Percentiles rank a stretch among this genome's conserved stretches.
phyloP scores from a whole-genome alignment of 2,329 filamentous ascomycete genomes.

The Ceratocystis ficicola region DNA sequence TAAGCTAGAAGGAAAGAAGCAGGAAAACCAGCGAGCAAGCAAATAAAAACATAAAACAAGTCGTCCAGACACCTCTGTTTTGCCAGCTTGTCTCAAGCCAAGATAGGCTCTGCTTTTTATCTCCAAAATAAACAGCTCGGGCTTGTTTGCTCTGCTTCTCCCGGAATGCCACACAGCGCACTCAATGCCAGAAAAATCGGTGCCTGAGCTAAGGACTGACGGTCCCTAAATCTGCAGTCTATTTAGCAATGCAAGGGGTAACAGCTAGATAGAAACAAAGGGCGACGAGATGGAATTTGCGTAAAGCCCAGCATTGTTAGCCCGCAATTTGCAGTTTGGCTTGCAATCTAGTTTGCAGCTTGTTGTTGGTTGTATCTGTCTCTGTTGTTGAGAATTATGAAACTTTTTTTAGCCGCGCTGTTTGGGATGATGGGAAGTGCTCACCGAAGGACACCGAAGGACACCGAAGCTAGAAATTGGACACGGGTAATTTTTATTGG shows the following conservation, averaged over 20 bases:
- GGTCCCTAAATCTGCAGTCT: slow-evolving; percentile 7
- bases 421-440: not conserved
- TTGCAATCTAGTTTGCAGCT: too few species aligned
- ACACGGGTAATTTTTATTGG: too few species aligned
- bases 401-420: slow-evolving; percentile 9
- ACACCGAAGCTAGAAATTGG: not conserved
- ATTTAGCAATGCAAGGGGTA: slow-evolving; percentile 9
- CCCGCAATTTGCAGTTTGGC: not conserved
- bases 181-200: slow-evolving; percentile 7
- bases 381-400: not conserved
- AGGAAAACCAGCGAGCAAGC: not conserved
- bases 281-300: slow-evolving; percentile 3
- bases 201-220: slow-evolving; percentile 3
- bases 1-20: not conserved
- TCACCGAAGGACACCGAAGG: not conserved
- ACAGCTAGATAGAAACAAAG: not conserved
- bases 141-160: not conserved
- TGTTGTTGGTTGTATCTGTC: not conserved
- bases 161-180: not conserved
- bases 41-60: not conserved
- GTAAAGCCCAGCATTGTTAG: slow-evolving; percentile 3
- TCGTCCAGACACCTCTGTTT: not conserved
- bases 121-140: not conserved
- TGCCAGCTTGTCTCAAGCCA: not conserved
- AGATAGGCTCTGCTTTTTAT: too few species aligned